Conservation (phyloP, 768 basidiomycete genomes). For the Pleurotus giganteus region DNA sequence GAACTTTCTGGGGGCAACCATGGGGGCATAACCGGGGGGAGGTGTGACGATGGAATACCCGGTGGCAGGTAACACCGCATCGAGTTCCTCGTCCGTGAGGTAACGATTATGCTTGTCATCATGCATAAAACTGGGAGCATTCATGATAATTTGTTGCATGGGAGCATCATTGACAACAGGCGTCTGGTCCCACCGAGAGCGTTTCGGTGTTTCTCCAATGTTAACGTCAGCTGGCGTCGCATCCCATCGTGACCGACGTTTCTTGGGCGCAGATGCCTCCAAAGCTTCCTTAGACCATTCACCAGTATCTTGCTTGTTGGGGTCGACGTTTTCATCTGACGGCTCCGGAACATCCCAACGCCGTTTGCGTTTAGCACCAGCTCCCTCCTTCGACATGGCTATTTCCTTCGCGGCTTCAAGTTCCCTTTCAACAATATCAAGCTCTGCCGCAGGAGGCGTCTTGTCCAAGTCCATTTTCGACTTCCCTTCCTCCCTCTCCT, state of each 20-base stretch:
- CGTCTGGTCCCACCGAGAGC: constrained; percentile 97
- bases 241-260: constrained; percentile 95
- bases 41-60: constrained; percentile 94
- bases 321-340: constrained; percentile 63
- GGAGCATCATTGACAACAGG: constrained; percentile 66
- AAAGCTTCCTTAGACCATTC: constrained; percentile 78
- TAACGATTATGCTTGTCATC: constrained; percentile 97
- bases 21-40: constrained; percentile 89
- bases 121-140: constrained; percentile 81
- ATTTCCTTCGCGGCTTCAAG: constrained; percentile 54
- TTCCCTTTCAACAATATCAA: constrained; percentile 71
- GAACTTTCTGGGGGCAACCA: constrained; percentile 60
- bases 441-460: constrained; percentile 83
- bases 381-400: constrained; percentile 31
- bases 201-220: constrained; percentile 71
- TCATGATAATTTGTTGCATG: constrained; percentile 84
- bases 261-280: constrained; percentile 78
- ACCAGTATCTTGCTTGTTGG: constrained; percentile 53
- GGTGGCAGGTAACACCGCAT: constrained; percentile 78
- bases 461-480: constrained; percentile 88
- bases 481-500: constrained; percentile 67
- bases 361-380: constrained; percentile 68
- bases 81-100: constrained; percentile 93
- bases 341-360: constrained; percentile 76
- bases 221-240: constrained; percentile 77